Percentiles rank a stretch among this genome's conserved stretches.
Evolutionary conservation across 192 early-diverging fungal genomes (phyloP).

Genomic region (Dispira parvispora): DNA sequence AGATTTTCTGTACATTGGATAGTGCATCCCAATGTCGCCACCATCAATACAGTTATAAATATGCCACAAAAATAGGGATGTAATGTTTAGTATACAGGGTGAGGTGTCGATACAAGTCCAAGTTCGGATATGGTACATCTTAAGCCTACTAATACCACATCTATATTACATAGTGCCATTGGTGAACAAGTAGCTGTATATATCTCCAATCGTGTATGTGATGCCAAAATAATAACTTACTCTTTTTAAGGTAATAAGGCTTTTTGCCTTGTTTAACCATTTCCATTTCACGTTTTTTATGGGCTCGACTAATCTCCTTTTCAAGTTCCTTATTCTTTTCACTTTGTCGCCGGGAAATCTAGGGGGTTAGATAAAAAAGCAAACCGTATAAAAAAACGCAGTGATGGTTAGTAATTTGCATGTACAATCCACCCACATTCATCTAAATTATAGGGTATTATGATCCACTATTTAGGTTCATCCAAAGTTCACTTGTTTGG

Average conservation of each 20-base stretch:
- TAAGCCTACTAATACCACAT: background rate
- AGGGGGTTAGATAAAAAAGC: too few relatives aligned
- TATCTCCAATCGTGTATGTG: too few relatives aligned
- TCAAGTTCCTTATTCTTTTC: constrained; percentile 30
- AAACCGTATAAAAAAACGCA: too few relatives aligned
- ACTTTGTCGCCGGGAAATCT: too few relatives aligned
- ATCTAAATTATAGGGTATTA: too few relatives aligned
- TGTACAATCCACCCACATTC: too few relatives aligned
- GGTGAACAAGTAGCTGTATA: too few relatives aligned
- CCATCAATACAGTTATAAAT: constrained; percentile 21
- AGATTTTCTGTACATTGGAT: constrained; percentile 5
- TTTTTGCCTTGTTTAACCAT: constrained; percentile 76
- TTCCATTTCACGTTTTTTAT: constrained; percentile 68
- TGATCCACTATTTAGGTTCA: too few relatives aligned
- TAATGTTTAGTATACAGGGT: background rate
- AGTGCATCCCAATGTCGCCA: constrained; percentile 28
- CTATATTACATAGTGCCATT: constrained; percentile 9
- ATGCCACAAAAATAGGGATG: background rate
- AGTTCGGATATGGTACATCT: background rate
- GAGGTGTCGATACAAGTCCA: background rate
- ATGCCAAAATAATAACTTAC: constrained; percentile 23
- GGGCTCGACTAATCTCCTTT: constrained; percentile 51
- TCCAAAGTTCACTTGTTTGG: too few relatives aligned
- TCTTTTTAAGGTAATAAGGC: constrained; percentile 84
- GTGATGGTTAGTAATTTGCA: too few relatives aligned